A percentile compares a stretch with the other conserved stretches of the same genome.
Conservation (phyloP, 2,329 filamentous ascomycete species). For the Didymosphaeria variabile region DNA sequence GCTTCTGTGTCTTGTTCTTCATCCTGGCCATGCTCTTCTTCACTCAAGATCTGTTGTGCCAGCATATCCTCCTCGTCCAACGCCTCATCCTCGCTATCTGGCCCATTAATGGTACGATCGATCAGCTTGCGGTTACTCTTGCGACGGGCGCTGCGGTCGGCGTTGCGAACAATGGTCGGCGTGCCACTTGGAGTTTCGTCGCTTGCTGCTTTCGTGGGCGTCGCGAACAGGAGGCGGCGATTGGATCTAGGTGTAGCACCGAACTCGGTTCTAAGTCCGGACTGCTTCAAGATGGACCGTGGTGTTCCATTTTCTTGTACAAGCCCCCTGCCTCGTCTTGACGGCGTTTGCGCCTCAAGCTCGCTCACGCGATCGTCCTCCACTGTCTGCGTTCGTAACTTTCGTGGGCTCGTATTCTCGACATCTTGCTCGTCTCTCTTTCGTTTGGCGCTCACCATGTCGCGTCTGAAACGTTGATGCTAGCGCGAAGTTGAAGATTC, state of each 20-base stretch:
- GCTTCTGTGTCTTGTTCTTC: slow-evolving; percentile 45
- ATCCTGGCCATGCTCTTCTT: slow-evolving; percentile 53
- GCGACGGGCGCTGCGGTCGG: slow-evolving; percentile 83
- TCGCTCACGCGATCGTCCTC: slow-evolving; percentile 26
- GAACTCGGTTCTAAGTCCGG: slow-evolving; percentile 28
- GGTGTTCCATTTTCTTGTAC: slow-evolving; percentile 41
- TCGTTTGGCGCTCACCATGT: slow-evolving; percentile 46
- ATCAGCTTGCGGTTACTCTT: slow-evolving; percentile 84
- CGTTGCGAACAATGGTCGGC: slow-evolving; percentile 72
- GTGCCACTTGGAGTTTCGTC: slow-evolving; percentile 56
- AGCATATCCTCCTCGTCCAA: slow-evolving; percentile 73
- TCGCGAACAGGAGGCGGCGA: slow-evolving; percentile 58
- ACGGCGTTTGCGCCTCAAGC: slow-evolving; percentile 43
- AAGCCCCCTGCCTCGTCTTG: slow-evolving; percentile 34
- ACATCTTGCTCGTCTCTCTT: slow-evolving; percentile 34
- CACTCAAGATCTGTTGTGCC: slow-evolving; percentile 73
- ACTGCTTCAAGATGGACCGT: slow-evolving; percentile 46
- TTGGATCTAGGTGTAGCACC: slow-evolving; percentile 54
- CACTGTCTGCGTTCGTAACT: slow-evolving; percentile 30
- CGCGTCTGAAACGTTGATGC: slow-evolving; percentile 9
- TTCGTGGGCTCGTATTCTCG: slow-evolving; percentile 36
- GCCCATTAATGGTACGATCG: slow-evolving; percentile 72
- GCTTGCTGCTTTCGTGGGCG: slow-evolving; percentile 50
- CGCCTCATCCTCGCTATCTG: slow-evolving; percentile 72
- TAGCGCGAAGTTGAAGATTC: slow-evolving; percentile 24